A percentile compares a stretch with the other conserved stretches of the same genome.
These are phyloP conservation scores for Pseudotulostoma volvatum DNA, from an alignment of 495 filamentous ascomycete genomes.

Conservation along the genomic window DNA sequence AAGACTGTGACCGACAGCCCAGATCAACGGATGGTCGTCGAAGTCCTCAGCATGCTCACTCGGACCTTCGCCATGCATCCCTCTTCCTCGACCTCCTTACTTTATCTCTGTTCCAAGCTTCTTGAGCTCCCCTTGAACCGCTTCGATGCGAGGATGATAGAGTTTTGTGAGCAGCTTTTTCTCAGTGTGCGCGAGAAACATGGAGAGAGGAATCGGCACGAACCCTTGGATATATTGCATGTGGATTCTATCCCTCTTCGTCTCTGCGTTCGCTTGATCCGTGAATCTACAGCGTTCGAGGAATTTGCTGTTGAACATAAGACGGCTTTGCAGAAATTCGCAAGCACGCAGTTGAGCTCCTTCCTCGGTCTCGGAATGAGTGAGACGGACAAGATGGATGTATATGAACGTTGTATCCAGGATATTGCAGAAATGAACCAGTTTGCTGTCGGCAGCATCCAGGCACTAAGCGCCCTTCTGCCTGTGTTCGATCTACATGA, in stretches of 20 bases:
- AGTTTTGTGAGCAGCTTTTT: slow-evolving; percentile 28
- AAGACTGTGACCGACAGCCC: slow-evolving; percentile 64
- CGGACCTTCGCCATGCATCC: slow-evolving; percentile 44
- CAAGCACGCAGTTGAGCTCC: slow-evolving; percentile 33
- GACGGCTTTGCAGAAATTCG: slow-evolving; percentile 38
- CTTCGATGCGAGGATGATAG: slow-evolving; percentile 37
- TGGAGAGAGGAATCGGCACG: slow-evolving; percentile 7
- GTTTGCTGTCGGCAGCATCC: slow-evolving; percentile 52
- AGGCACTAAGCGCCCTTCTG: slow-evolving; percentile 45
- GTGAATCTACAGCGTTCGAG: slow-evolving; percentile 36
- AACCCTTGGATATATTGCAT: slow-evolving; percentile 9
- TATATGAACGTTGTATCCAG: slow-evolving; percentile 39
- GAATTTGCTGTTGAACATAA: slow-evolving; percentile 25
- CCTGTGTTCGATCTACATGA: slow-evolving; percentile 28
- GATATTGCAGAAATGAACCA: slow-evolving; percentile 40
- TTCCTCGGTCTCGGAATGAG: slow-evolving; percentile 36
- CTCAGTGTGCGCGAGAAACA: slow-evolving; percentile 20
- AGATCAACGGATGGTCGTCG: slow-evolving; percentile 68
- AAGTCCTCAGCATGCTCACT: slow-evolving; percentile 59
- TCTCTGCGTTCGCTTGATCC: slow-evolving; percentile 52
- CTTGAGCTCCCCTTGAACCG: slow-evolving; percentile 46
- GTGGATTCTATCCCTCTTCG: slow-evolving; percentile 23
- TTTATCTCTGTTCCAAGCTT: slow-evolving; percentile 64
- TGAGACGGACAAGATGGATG: slow-evolving; percentile 30
- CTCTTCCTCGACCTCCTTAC: slow-evolving; percentile 28